Conservation (phyloP, 139 green algal genomes). For the Chlorella sorokiniana region DNA sequence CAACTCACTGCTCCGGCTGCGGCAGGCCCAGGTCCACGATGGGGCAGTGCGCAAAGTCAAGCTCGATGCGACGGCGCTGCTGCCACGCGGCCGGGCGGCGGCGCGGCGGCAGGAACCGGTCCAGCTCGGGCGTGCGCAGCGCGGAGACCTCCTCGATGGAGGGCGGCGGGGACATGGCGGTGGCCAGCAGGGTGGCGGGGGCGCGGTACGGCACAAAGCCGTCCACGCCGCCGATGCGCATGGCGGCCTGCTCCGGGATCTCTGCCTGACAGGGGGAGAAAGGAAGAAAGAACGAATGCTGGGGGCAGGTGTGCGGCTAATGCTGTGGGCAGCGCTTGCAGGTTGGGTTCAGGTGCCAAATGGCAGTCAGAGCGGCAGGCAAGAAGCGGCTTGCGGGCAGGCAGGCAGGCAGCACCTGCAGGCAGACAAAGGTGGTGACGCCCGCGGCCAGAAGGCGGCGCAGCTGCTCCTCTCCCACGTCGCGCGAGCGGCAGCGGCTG, state of each 20-base stretch:
- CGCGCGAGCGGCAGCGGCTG: slow-evolving; percentile 54
- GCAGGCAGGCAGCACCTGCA: slow-evolving; percentile 64
- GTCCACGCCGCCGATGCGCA: slow-evolving; percentile 72
- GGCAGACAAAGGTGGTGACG: slow-evolving; percentile 76
- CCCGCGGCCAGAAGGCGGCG: slow-evolving; percentile 65
- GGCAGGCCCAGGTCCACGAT: slow-evolving; percentile 76
- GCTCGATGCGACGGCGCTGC: slow-evolving; percentile 23
- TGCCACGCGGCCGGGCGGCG: slow-evolving; percentile 24
- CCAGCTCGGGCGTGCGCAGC: slow-evolving; percentile 69
- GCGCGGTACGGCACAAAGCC: slow-evolving; percentile 87
- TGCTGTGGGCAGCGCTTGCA: not conserved
- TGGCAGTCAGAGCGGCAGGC: not conserved
- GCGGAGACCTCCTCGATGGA: slow-evolving; percentile 65
- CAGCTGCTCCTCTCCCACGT: slow-evolving; percentile 74
- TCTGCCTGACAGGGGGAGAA: slow-evolving; percentile 63
- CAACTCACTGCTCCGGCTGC: slow-evolving; percentile 28
- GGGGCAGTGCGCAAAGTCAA: slow-evolving; percentile 70
- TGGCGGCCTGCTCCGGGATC: slow-evolving; percentile 71
- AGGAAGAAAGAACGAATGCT: not conserved
- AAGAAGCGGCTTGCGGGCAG: not conserved
- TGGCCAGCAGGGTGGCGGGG: slow-evolving; percentile 52
- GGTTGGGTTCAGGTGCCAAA: not conserved
- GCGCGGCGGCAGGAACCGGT: slow-evolving; percentile 61
- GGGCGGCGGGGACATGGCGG: slow-evolving; percentile 46
- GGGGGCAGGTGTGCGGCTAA: not conserved